Evolutionary conservation across 2,329 filamentous ascomycete species (phyloP), one percentile per base, ranked within the genome.

Genomic region (Apiospora saccharicola): DNA sequence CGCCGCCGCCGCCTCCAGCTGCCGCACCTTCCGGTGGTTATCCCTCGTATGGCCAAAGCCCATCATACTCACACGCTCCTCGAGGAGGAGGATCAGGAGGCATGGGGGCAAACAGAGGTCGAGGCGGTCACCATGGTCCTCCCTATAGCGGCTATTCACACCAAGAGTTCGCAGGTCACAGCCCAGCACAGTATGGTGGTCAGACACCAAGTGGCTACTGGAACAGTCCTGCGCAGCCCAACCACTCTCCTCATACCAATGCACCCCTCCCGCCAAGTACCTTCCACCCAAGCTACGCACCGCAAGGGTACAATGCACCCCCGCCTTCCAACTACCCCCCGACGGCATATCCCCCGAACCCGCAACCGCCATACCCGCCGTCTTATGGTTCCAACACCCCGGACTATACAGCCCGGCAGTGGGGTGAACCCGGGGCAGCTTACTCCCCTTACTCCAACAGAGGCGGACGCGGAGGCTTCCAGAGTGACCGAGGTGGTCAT

Each of bases 201-300:
- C 76, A 79, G 67, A 77, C 78, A 70, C 76, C 77, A 69, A 77
- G 74, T 72, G 73, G 77, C 75, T 80, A 81, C 77, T 80, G 81
- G 75, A 43, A 75, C 77, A 73, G 77, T 77, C 71, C 26, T 64
- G 68, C 72, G 13, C 53, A 46, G 46, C 43, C 79, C 81, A 81
- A 73, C 75, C 77, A 70, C 69, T 74, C 67, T 78, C 80, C 68
- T 75, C 79, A 68, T 74, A 80, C 69, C 77, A 79, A 69, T 75
- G 75, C 84, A 71, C 86, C 87, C 41, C 81, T 90, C 46, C 71
- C 72, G 19, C 72, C 70, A 43, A 72, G 43, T 57, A 74, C 88
- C 76, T 90, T 90, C 76, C 89, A 90, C 75, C 88, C 88, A 46
- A 89, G 88, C 79, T 91, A 90, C 77, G 85, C 88, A 51, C 86